Conservation (phyloP, 2,329 filamentous ascomycete species). For the Onygenales sp. region DNA sequence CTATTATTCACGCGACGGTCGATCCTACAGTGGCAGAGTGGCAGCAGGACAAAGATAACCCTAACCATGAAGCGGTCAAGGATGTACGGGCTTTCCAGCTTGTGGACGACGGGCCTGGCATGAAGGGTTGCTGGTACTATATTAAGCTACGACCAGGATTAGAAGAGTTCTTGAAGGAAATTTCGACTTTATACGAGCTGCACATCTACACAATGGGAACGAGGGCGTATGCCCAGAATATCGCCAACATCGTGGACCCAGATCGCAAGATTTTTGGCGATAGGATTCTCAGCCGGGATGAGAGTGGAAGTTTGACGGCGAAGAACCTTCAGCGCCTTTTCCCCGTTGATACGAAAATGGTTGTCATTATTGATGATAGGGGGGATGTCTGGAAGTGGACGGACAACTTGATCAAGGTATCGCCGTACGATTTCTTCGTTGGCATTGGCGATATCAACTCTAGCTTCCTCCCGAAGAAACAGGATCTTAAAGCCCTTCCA, state of each 20-base stretch:
- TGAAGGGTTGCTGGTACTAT: conserved; percentile 84
- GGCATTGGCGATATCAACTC: conserved; percentile 98
- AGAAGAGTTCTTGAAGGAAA: conserved; percentile 64
- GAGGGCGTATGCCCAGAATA: conserved; percentile 84
- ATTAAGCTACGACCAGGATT: conserved; percentile 93
- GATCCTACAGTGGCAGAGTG: conserved; percentile 94
- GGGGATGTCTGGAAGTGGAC: conserved; percentile 95
- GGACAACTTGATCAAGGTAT: conserved; percentile 87
- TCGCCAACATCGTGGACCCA: conserved; percentile 87
- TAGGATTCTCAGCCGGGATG: conserved; percentile 89
- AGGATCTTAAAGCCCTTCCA: conserved; percentile 40
- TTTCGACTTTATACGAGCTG: conserved; percentile 78
- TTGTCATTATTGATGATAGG: conserved; percentile 95
- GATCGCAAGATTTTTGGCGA: conserved; percentile 84
- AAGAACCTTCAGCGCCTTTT: conserved; percentile 89
- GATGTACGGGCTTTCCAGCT: conserved; percentile 85
- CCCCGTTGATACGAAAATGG: conserved; percentile 96
- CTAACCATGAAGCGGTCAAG: conserved; percentile 83
- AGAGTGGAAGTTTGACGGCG: conserved; percentile 84
- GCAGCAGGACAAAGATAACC: conserved; percentile 79
- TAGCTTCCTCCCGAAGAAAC: conserved; percentile 79
- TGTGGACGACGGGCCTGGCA: conserved; percentile 69
- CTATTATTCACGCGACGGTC: conserved; percentile 95
- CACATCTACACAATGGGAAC: conserved; percentile 99
- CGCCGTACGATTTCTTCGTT: conserved; percentile 94